Conservation (phyloP, 73 alveolate genomes). For the Tetrahymena borealis region DNA sequence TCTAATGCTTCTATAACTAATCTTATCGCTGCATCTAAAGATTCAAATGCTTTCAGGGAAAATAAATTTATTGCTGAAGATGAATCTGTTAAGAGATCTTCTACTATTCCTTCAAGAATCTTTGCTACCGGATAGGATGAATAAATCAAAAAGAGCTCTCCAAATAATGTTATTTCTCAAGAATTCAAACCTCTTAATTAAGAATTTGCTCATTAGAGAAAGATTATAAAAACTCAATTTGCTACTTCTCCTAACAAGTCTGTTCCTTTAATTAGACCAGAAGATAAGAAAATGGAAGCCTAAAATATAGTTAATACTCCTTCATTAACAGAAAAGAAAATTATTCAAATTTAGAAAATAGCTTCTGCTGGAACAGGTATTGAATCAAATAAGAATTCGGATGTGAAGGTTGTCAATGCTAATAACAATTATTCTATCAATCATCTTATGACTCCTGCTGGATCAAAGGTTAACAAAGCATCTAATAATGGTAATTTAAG, state of each 20-base stretch:
- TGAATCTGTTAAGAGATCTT: background rate
- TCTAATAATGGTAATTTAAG: background rate
- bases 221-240: background rate
- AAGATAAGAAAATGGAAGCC: background rate
- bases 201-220: background rate
- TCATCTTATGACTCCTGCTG: background rate
- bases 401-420: background rate
- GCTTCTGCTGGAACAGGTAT: background rate
- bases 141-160: background rate
- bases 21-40: background rate
- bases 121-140: background rate
- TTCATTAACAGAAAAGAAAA: background rate
- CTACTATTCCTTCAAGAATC: background rate
- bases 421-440: background rate
- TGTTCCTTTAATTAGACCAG: background rate
- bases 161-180: background rate
- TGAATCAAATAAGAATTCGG: background rate
- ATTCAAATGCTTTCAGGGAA: background rate
- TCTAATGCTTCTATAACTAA: background rate
- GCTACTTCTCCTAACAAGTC: background rate
- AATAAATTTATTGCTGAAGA: background rate
- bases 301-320: background rate
- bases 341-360: background rate
- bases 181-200: background rate
- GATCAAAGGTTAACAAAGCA: background rate